phyloP scores from a whole-genome alignment of 805 yeast genomes.

The Spathaspora gorwiae region DNA sequence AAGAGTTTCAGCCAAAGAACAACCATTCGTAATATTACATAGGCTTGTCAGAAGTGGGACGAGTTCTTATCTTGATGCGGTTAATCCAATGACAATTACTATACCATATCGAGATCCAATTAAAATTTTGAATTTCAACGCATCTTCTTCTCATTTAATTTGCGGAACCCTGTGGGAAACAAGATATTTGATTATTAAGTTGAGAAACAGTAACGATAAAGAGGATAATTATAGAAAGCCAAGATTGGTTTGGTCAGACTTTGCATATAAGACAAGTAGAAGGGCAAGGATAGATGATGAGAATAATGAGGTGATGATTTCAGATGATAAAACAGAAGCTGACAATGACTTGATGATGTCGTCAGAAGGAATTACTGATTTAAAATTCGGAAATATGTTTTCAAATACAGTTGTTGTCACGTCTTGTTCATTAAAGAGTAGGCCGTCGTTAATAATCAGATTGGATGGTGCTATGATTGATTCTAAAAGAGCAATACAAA shows the following conservation, averaged over 20 bases:
- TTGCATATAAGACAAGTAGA: slow-evolving; percentile 11
- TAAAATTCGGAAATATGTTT: slow-evolving; percentile 46
- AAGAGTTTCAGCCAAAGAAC: slow-evolving; percentile 61
- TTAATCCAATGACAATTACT: slow-evolving; percentile 66
- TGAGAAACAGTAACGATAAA: slow-evolving; percentile 56
- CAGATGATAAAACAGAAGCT: slow-evolving; percentile 12
- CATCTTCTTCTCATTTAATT: slow-evolving; percentile 63
- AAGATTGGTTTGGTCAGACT: slow-evolving; percentile 36
- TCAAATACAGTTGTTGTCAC: slow-evolving; percentile 36
- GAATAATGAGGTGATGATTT: background rate
- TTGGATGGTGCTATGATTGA: slow-evolving; percentile 49
- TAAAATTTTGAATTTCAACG: slow-evolving; percentile 66
- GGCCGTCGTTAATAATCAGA: slow-evolving; percentile 29
- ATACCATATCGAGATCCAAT: slow-evolving; percentile 86
- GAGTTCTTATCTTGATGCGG: slow-evolving; percentile 18
- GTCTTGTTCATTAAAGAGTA: slow-evolving; percentile 30
- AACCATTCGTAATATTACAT: slow-evolving; percentile 68
- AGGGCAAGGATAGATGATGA: slow-evolving; percentile 12
- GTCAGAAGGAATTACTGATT: slow-evolving; percentile 84
- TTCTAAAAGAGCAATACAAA: slow-evolving; percentile 3
- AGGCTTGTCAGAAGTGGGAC: slow-evolving; percentile 16
- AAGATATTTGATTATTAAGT: slow-evolving; percentile 68
- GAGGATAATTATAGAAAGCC: slow-evolving; percentile 32
- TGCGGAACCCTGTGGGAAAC: slow-evolving; percentile 79
- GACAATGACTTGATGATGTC: slow-evolving; percentile 46